Evolutionary conservation across 176 grass and related monocot species (phyloP).

Genomic region (Neostapfia colusana): DNA sequence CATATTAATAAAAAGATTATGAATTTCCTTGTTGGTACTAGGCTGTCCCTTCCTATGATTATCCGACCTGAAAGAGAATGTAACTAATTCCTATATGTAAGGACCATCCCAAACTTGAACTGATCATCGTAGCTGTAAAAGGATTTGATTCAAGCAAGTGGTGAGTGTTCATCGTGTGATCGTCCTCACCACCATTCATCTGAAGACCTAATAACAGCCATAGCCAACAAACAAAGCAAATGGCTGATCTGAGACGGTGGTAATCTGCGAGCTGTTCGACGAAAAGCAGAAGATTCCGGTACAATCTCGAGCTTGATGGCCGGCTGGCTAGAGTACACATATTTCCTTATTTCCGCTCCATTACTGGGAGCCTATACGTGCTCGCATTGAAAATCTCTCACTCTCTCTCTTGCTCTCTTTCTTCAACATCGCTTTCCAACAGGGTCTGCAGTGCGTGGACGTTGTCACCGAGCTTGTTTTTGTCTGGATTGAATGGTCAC

Average conservation of each 20-base stretch:
- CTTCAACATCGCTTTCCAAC: conserved; percentile 6
- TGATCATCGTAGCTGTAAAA: neutral
- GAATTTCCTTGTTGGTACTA: neutral
- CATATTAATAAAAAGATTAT: neutral
- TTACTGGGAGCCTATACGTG: neutral
- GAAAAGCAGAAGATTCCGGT: neutral
- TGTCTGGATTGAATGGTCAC: neutral
- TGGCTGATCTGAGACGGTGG: neutral
- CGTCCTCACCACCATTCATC: neutral
- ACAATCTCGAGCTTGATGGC: neutral
- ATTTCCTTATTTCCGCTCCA: neutral
- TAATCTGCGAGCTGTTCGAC: neutral
- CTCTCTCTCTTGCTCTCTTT: neutral
- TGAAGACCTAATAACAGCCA: neutral
- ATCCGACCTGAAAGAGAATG: neutral
- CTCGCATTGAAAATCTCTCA: neutral
- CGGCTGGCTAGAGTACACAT: neutral
- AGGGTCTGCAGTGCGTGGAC: neutral
- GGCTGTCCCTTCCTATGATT: neutral
- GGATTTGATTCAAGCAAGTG: neutral
- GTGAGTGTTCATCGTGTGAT: neutral
- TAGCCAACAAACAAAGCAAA: neutral
- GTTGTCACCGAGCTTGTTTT: conserved; percentile 1
- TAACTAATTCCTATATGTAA: neutral
- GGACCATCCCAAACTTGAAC: neutral